phyloP scores from a whole-genome alignment of 345 rosid genomes.

The Populus pruinosa region DNA sequence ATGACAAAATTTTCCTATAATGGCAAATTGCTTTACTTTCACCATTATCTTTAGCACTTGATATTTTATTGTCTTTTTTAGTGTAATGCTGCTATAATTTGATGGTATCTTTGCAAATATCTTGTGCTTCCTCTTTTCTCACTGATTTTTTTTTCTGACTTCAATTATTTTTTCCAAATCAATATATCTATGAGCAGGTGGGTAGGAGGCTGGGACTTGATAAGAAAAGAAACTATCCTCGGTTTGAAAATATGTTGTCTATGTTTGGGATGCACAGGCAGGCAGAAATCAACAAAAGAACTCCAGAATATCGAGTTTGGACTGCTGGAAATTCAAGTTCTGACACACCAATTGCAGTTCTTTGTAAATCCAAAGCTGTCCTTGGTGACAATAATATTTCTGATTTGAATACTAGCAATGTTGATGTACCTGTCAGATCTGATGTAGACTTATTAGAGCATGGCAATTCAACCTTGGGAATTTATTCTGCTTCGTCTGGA shows the following conservation, averaged over 20 bases:
- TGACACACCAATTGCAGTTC: slow-evolving; percentile 42
- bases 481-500: slow-evolving; percentile 33
- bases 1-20: neutral
- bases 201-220: slow-evolving; percentile 79
- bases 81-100: neutral
- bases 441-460: slow-evolving; percentile 32
- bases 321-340: slow-evolving; percentile 50
- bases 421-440: slow-evolving; percentile 32
- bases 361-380: slow-evolving; percentile 30
- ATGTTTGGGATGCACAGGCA: slow-evolving; percentile 74
- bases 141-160: neutral
- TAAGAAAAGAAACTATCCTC: slow-evolving; percentile 69
- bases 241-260: slow-evolving; percentile 56
- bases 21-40: neutral
- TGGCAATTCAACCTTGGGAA: slow-evolving; percentile 36
- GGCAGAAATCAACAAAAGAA: slow-evolving; percentile 65
- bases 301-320: slow-evolving; percentile 69
- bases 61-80: neutral
- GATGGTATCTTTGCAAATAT: neutral
- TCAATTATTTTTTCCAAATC: slow-evolving; percentile 7
- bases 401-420: slow-evolving; percentile 24
- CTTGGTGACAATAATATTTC: slow-evolving; percentile 28
- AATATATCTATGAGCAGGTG: slow-evolving; percentile 45
- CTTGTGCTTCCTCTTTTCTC: neutral
- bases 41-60: neutral